Evolutionary conservation across 2,329 filamentous ascomycete species (phyloP), one percentile per base, ranked within the genome.

Genomic region (Penicillium janthinellum): DNA sequence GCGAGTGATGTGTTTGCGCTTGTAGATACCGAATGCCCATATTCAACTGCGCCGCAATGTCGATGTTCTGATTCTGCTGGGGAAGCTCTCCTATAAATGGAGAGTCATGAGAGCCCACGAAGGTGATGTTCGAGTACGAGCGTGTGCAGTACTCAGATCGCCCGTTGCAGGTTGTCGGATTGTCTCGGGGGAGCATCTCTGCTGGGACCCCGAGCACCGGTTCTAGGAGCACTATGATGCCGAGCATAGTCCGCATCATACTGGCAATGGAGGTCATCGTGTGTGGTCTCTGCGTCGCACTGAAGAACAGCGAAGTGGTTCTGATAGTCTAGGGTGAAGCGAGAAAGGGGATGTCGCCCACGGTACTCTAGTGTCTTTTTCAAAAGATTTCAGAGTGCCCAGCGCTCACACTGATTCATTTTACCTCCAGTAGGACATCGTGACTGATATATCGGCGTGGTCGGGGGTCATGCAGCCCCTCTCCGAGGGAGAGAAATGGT

Each of bases 21-120:
- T 88, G 84, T 12, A 90, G 75, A 64, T 87, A 87, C 22, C 88
- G 83, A 42, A 90, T 82, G 15, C 88, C 88, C 35, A 84, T 76
- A 54, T 84, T 75, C 10, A 90, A 79, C 69, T 90, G 87, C 1
- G 77, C 75, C 25, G 81, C 81, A 25, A 87, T 82, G 5, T 82
- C 80, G 53, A 86, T 78, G 62, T 84, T 83, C 70, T 90, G 88
- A 73, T 89, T 88, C 60, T 88, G 76, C 58, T 80, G 74, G 1
- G 80, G 79, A 8, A 81, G 67, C 53, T 78, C 65, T 42, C 88
- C 86, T 42, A 88, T 82, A 68, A 90, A 90, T 39, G 86, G 82
- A 14, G 83, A 84, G 75, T 90, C 83, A 75, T 90, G 88, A 6
- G 88, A 81, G 25, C 87, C 88, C 17, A 88, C 75, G 59, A 84